These are phyloP conservation scores for Aspergillus sclerotiicarbonarius DNA, from an alignment of 495 filamentous ascomycete species.

Conservation along the genomic window DNA sequence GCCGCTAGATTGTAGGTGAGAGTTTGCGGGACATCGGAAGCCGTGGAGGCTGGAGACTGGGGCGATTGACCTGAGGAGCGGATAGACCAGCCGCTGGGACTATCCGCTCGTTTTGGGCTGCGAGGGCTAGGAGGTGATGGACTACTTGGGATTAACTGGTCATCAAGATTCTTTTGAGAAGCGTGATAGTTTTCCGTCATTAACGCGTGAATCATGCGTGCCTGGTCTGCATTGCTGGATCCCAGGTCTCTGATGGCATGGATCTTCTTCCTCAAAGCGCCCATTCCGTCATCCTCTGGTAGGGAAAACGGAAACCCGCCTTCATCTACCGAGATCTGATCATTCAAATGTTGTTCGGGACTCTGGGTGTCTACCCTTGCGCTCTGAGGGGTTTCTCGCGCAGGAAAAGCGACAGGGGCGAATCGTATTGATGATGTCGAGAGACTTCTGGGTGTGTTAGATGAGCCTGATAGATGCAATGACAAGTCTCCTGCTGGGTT, in stretches of 20 bases:
- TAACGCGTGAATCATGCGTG: conserved; percentile 75
- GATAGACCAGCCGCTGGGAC: conserved; percentile 29
- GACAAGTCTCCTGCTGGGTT: background rate
- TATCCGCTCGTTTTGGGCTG: conserved; percentile 34
- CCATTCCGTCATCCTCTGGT: conserved; percentile 94
- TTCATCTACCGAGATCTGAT: conserved; percentile 19
- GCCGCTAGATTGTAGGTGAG: conserved; percentile 66
- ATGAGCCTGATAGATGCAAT: background rate
- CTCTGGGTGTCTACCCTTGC: conserved; percentile 4
- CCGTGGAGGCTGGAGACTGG: conserved; percentile 30
- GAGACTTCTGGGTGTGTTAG: background rate
- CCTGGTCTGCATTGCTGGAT: conserved; percentile 70
- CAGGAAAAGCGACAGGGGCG: background rate
- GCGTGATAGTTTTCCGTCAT: conserved; percentile 77
- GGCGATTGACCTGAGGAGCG: conserved; percentile 29
- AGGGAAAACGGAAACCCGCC: conserved; percentile 40
- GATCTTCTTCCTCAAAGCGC: conserved; percentile 69
- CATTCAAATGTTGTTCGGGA: conserved; percentile 1
- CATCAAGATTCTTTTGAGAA: conserved; percentile 34
- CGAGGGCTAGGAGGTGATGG: conserved; percentile 35
- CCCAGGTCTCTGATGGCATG: conserved; percentile 66
- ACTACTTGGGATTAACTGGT: conserved; percentile 21
- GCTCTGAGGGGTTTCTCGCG: conserved; percentile 7
- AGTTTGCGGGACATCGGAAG: conserved; percentile 31
- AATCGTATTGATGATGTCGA: conserved; percentile 3